Base-by-base conservation (phyloP, 2,329 filamentous ascomycete genomes). In the Pseudogymnoascus sp. region DNA sequence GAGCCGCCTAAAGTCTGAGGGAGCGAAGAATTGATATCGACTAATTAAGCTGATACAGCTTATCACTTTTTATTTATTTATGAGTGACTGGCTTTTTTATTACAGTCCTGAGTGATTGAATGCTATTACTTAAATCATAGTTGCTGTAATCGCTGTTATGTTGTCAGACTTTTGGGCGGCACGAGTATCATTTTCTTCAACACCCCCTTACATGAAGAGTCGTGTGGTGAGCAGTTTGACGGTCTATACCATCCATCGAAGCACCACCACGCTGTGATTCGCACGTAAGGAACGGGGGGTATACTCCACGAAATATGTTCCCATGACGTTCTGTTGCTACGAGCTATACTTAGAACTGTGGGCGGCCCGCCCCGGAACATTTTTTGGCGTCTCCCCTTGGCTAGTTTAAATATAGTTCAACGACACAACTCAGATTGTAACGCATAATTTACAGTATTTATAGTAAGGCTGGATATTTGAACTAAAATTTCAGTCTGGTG, bases 401-500 rank as follows among this genome's bases (percentile, higher is more conserved):
- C 19, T 60, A 37, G 19, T 16, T 35, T 38, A 38, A 59, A 60
- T 26, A 38, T 35, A 60, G 31, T 14, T 35, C 31, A 26, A 60
- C 19, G 12, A 60, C 31, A 35, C 14, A 38, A 38, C 28, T 37
- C 24, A 60, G 22, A 14, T 38, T 11, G n/a, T 14, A 37, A n/a
- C 31, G n/a, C 31, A 19, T 33, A 10, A 22, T 35, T 38, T 16
- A 14, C 28, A 59, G 16, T 60, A 38, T 35, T 60, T 26, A 16
- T 60, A 38, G 56, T 35, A 10, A 12, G 16, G 12, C 19, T 22
- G 11, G 11, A 26, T 11, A 59, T 37, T 35, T 22, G 12, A 37
- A 10, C 31, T 60, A 26, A 14, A 7, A 19, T 62, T 61, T 71
- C 67, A 73, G 61, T 73, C 71, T 33, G 71, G 68, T 33, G 68